Evolutionary conservation across 2,329 filamentous ascomycete species (phyloP), one percentile per base, ranked within the genome.

Genomic region (Penicillium sp.): DNA sequence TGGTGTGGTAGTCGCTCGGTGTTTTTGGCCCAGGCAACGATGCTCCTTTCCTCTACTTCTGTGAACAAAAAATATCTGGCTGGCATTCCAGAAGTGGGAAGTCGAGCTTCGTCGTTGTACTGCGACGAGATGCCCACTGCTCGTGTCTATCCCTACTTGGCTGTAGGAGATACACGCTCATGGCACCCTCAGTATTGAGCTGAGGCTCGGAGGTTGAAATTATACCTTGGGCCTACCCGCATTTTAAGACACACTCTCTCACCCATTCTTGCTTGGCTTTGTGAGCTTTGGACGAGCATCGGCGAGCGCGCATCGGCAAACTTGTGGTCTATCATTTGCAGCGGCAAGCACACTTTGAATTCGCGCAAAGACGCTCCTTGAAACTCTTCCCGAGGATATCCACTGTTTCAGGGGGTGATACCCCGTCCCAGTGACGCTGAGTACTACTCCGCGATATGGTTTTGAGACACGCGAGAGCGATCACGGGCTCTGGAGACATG

Each of bases 71-170:
- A 40, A 35, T 18, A 58, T 58, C 43, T 58, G 61, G 64, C 59
- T 71, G 72, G 71, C 69, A 63, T 65, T 62, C 62, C 66, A 67
- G 66, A 71, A 66, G 63, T 55, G 57, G 57, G 69, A 83, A 85
- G 86, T 89, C 71, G 86, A 89, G 85, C 70, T 64, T 78, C 75
- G 79, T 83, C 79, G 75, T 73, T 73, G 81, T 83, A 81, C 77
- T 78, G 80, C 79, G 73, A 68, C 73, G 75, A 60, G 40, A 70
- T 75, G 64, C 61, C 58, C 55, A 54, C 55, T 62, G 64, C 63
- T 63, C 54, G 62, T 73, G 69, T 66, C 66, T 76, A 75, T 75
- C 73, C 81, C 81, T 82, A 85, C 82, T 81, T 82, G n/a, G 18
- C 11, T 22, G 83, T 58, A 85, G 82, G 83, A 27, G 57, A 66